Evolutionary conservation across 257 asterid genomes (phyloP).

Genomic region (Lantana camara): DNA sequence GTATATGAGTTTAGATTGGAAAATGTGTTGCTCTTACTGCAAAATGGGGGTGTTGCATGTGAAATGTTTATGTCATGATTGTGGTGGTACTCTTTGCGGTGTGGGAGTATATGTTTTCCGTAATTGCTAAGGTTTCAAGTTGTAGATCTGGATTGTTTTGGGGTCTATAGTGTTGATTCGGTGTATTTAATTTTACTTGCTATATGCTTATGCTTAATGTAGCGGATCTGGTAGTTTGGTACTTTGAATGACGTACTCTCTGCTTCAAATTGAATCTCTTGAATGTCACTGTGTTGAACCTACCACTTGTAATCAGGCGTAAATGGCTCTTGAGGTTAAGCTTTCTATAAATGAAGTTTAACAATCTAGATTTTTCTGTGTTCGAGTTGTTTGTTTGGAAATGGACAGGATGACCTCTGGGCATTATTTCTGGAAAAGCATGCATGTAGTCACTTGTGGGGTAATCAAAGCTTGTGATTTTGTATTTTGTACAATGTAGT

Average conservation of each 20-base stretch:
- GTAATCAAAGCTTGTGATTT: neutral
- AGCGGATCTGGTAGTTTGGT: conserved; percentile 35
- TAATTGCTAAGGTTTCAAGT: conserved; percentile 2
- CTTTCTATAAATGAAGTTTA: conserved; percentile 16
- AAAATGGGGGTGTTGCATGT: conserved; percentile 1
- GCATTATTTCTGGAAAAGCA: conserved; percentile 5
- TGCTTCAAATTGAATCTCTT: conserved; percentile 9
- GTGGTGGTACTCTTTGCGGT: neutral
- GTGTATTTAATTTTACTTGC: conserved; percentile 11
- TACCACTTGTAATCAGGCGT: neutral
- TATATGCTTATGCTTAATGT: conserved; percentile 10
- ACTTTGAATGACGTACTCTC: neutral
- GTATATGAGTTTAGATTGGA: conserved; percentile 1
- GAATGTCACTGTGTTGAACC: neutral
- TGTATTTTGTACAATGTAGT: neutral
- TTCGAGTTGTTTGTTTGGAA: conserved; percentile 3
- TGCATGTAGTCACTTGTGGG: neutral
- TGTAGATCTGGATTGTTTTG: conserved; percentile 31
- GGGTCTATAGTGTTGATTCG: conserved; percentile 18
- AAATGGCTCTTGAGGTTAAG: neutral
- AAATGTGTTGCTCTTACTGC: neutral
- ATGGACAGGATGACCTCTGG: neutral
- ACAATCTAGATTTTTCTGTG: neutral
- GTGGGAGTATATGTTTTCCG: neutral
- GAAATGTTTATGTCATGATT: neutral